Conservation (phyloP, 441 rosid genomes). For the Erodium trifolium region DNA sequence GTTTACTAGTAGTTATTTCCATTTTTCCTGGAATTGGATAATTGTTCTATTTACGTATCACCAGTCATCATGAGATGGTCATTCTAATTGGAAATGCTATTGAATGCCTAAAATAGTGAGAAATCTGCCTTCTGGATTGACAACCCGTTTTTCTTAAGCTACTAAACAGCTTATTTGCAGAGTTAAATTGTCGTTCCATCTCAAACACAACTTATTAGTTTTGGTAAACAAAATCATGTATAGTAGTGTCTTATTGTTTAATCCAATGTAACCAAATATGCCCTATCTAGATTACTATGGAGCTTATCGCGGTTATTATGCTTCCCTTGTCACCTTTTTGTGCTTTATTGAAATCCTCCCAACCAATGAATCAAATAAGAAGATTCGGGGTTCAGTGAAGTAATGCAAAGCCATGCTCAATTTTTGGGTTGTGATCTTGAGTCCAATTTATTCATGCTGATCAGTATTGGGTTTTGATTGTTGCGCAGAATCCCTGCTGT, state of each 20-base stretch:
- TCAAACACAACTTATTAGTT: no score
- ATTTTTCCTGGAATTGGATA: no score
- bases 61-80: neutral
- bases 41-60: neutral
- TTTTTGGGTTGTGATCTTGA: neutral
- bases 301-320: neutral
- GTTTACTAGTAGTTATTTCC: neutral
- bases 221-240: no score
- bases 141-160: neutral
- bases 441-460: slow-evolving; percentile 1
- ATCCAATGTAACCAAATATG: neutral
- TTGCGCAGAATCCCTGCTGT: slow-evolving; percentile 38
- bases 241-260: no score
- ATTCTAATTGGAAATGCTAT: neutral
- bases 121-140: neutral
- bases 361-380: neutral
- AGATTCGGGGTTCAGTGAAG: neutral
- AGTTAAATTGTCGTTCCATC: no score
- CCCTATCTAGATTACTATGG: neutral
- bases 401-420: neutral
- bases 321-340: neutral
- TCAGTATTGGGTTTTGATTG: neutral
- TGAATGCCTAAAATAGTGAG: neutral
- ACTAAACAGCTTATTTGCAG: no score
- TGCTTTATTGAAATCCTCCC: neutral